phyloP scores from a whole-genome alignment of 306 rosid species.

The Clitoria ternatea region DNA sequence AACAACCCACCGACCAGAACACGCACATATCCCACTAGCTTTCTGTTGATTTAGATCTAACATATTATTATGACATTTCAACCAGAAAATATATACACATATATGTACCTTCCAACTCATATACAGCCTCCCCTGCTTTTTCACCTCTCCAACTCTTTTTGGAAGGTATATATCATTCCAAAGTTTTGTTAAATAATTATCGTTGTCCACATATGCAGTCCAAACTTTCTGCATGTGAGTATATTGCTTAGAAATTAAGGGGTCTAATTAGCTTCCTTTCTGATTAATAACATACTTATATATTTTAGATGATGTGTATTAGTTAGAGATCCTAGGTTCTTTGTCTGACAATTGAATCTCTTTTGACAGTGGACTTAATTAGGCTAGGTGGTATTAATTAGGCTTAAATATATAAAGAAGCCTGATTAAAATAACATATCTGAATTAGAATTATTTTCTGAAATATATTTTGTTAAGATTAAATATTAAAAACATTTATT shows the following conservation, averaged over 20 bases:
- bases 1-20: constrained; percentile 27
- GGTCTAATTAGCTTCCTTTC: background rate
- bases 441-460: too few species aligned
- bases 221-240: constrained; percentile 18
- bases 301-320: background rate
- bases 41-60: constrained; percentile 26
- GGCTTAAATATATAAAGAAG: too few species aligned
- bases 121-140: constrained; percentile 16
- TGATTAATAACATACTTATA: background rate
- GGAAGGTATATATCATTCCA: constrained; percentile 27
- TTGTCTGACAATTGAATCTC: constrained; percentile 9
- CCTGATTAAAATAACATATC: too few species aligned
- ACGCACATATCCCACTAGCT: constrained; percentile 25
- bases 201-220: background rate
- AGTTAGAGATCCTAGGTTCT: constrained; percentile 14
- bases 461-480: too few species aligned
- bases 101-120: constrained; percentile 31
- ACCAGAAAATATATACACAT: background rate
- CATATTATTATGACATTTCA: constrained; percentile 27
- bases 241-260: constrained; percentile 8
- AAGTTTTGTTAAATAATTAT: background rate
- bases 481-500: too few species aligned
- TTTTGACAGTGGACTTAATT: constrained; percentile 16
- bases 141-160: constrained; percentile 13
- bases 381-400: background rate